Conservation (phyloP, 805 yeast species). For the Schwanniomyces pseudopolymorphus region DNA sequence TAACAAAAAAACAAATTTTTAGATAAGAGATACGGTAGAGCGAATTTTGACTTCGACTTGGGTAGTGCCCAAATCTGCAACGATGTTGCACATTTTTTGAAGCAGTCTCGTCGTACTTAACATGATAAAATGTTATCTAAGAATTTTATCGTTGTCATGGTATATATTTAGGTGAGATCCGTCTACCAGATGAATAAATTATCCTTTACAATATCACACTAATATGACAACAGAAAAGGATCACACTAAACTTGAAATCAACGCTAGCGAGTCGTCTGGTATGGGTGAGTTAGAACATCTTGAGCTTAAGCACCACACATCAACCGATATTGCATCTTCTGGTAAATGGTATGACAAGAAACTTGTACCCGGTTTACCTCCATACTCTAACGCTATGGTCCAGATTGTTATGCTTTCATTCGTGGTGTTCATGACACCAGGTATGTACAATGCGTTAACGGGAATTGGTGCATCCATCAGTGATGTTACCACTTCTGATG, state of each 20-base stretch:
- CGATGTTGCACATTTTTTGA: background rate
- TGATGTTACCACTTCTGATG: conserved; percentile 40
- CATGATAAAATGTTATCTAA: background rate
- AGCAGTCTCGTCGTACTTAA: background rate
- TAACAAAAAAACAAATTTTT: background rate
- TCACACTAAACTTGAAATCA: conserved; percentile 4
- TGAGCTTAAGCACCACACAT: conserved; percentile 22
- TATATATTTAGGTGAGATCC: conserved; percentile 1
- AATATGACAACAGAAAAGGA: conserved; percentile 5
- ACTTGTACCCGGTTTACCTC: conserved; percentile 24
- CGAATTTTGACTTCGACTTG: background rate
- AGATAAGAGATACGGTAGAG: background rate
- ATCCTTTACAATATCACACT: background rate
- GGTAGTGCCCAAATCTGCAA: conserved; percentile 1
- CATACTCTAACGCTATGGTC: conserved; percentile 37
- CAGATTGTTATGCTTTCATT: conserved; percentile 49
- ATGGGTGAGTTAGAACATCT: conserved; percentile 4
- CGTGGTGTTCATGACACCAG: conserved; percentile 51
- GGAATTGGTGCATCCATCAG: conserved; percentile 52
- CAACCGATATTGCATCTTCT: conserved; percentile 29
- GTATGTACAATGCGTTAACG: conserved; percentile 51
- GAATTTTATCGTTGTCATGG: background rate
- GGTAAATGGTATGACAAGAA: conserved; percentile 43
- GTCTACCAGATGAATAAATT: background rate
- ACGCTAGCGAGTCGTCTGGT: conserved; percentile 2